A percentile compares a stretch with the other conserved stretches of the same genome.
phyloP scores from a whole-genome alignment of 2,329 filamentous ascomycete genomes.

The Triangularia verruculosa region DNA sequence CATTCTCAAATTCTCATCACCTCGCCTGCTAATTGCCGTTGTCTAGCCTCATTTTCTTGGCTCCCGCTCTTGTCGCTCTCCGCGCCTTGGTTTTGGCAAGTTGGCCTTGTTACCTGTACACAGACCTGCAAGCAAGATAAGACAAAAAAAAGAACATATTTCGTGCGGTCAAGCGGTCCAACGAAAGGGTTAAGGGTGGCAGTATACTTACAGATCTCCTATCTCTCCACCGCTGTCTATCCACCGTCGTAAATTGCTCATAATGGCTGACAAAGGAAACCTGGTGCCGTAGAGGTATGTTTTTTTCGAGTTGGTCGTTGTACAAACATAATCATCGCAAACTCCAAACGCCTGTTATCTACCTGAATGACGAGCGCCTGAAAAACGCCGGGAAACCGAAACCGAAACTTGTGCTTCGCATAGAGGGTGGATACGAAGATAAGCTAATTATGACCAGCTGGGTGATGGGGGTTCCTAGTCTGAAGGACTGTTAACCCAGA shows the following conservation, averaged over 20 bases:
- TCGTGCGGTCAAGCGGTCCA: not conserved
- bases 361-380: not conserved
- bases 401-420: not conserved
- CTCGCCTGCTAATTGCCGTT: too few relatives aligned
- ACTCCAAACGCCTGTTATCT: not conserved
- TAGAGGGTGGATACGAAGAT: not conserved
- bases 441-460: not conserved
- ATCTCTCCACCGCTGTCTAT: too few relatives aligned
- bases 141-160: not conserved
- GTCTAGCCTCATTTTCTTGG: too few relatives aligned
- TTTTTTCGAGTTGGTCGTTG: not conserved
- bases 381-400: not conserved
- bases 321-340: not conserved
- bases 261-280: not conserved
- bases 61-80: too few relatives aligned
- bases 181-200: not conserved
- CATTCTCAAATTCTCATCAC: too few relatives aligned
- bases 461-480: not conserved
- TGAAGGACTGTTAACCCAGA: not conserved
- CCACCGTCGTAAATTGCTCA: too few relatives aligned
- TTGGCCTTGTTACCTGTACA: too few relatives aligned
- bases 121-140: too few relatives aligned
- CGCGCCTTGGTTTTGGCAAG: too few relatives aligned
- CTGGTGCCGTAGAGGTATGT: not conserved
- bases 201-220: not conserved